Evolutionary conservation across 192 early-diverging fungal species (phyloP).

Genomic region (Gaertneriomyces sp.): DNA sequence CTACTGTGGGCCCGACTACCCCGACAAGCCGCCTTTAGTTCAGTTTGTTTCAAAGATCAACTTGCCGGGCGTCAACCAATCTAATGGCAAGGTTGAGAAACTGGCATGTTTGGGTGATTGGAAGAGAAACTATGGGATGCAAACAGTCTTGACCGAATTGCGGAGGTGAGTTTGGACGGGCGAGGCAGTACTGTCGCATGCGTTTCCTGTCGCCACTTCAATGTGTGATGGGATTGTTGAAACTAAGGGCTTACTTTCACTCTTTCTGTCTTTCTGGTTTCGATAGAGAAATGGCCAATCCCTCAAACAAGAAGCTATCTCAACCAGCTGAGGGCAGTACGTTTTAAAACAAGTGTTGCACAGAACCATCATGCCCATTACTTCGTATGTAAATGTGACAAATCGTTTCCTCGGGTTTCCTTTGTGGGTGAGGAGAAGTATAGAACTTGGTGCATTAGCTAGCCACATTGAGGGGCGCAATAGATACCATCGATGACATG

Average conservation of each 20-base stretch:
- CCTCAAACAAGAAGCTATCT: constrained; percentile 76
- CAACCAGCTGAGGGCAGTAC: constrained; percentile 81
- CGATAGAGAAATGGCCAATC: constrained; percentile 78
- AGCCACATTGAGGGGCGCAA: too few relatives aligned
- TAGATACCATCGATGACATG: too few relatives aligned
- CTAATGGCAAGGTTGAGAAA: constrained; percentile 75
- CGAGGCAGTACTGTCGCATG: neutral
- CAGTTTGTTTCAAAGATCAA: constrained; percentile 81
- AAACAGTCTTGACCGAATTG: constrained; percentile 78
- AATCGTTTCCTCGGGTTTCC: too few relatives aligned
- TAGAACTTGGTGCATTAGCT: too few relatives aligned
- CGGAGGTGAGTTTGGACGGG: constrained; percentile 55
- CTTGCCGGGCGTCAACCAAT: constrained; percentile 78
- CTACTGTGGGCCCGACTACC: constrained; percentile 81
- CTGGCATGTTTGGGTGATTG: constrained; percentile 78
- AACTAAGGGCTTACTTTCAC: neutral
- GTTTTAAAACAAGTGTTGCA: constrained; percentile 18
- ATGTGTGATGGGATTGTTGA: neutral
- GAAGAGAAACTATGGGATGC: constrained; percentile 74
- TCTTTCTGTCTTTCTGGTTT: neutral
- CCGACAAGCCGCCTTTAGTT: constrained; percentile 73
- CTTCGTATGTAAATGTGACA: too few relatives aligned
- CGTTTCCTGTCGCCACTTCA: too few relatives aligned
- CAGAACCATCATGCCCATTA: too few relatives aligned
- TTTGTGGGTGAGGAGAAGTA: too few relatives aligned